Evolutionary conservation across 2,329 filamentous ascomycete species (phyloP), one percentile per base, ranked within the genome.

Genomic region (Colletotrichum musae): DNA sequence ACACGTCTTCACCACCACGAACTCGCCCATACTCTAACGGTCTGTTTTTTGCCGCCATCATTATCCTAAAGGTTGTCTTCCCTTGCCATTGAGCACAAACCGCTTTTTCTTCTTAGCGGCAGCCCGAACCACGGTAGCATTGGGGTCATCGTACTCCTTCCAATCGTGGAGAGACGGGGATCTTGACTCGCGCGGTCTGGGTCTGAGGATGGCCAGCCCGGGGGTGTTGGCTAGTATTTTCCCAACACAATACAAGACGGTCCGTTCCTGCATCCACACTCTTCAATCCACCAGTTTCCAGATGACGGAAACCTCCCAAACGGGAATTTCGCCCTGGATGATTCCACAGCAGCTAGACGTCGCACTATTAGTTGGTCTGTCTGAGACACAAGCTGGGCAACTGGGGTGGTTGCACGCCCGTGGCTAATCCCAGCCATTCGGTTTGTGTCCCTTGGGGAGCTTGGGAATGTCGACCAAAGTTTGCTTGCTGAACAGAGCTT

Each of bases 111-210:
- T 26, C 51, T 51, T 24, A 61, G 63, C 57, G 62, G 32, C 45
- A 66, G 32, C 12, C 21, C 64, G 18, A 62, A 54, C 59, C 50
- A 54, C 21, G 36, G 50, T 66, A 65, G 43, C 21, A 65, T 69
- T 59, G 54, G 60, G 61, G 48, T 48, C 45, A 70, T 61, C 43
- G 36, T 58, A 51, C 52, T 58, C 15, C 54, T 61, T 70, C 50
- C 26, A 51, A 67, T 66, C 57, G 67, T 67, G 56, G 63, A 60
- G 67, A 67, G 56, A 52, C 62, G 26, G 63, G 63, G 67, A 10
- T 70, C 51, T 67, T 67, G 62, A 70, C 62, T 70, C 62, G 62
- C 15, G 59, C 50, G 21, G n/a, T 41, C 63, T 36, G 36, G 43
- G 28, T 36, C 41, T 32, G 43, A 64, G 32, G 28, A 58, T 56